Evolutionary conservation across 495 filamentous ascomycete species (phyloP).

Genomic region (Aspergillus haitiensis): DNA sequence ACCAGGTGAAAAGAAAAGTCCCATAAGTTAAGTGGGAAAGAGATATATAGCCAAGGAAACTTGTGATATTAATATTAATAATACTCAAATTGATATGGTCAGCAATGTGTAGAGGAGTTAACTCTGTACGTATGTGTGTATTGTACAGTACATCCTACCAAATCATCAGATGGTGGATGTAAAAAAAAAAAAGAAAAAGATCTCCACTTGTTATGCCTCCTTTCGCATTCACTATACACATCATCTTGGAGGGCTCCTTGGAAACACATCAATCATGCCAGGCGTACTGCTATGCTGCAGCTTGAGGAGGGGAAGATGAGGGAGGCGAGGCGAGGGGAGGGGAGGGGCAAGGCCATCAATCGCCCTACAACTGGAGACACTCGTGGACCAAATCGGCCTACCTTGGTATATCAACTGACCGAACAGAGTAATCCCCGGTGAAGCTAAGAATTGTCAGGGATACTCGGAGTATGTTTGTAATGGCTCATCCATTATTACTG

Average conservation of each 20-base stretch:
- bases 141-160: too few species aligned
- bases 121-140: too few species aligned
- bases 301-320: too few species aligned
- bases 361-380: too few species aligned
- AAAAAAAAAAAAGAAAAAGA: background rate
- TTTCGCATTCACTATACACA: background rate
- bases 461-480: slow-evolving; percentile 10
- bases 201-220: background rate
- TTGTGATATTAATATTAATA: background rate
- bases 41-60: too few species aligned
- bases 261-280: too few species aligned
- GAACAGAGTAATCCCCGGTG: slow-evolving; percentile 9
- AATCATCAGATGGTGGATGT: background rate
- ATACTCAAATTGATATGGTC: background rate
- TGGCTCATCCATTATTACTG: slow-evolving; percentile 20
- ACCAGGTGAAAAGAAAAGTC: background rate
- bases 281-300: too few species aligned
- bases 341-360: background rate
- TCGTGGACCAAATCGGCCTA: too few species aligned
- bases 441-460: background rate
- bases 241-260: background rate
- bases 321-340: too few species aligned
- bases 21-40: too few species aligned
- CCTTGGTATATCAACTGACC: background rate
- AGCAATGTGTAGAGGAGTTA: background rate